Evolutionary conservation across 2,329 filamentous ascomycete genomes (phyloP), one percentile per base, ranked within the genome.

Genomic region (Niveomyces coronatus): DNA sequence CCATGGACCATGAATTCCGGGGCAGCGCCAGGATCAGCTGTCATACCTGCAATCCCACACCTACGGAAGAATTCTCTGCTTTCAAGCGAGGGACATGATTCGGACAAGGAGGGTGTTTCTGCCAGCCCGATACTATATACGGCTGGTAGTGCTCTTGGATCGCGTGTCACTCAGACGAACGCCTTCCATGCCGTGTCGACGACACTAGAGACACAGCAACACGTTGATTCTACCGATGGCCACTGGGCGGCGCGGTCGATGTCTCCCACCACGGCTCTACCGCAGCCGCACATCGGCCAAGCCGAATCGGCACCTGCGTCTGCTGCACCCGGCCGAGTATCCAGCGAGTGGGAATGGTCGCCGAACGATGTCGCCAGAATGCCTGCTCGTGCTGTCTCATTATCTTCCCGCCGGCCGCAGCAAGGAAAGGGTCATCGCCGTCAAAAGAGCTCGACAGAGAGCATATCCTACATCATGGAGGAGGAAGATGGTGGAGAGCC

Each of bases 401-500:
- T 31, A 23, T 18, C n/a, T n/a, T n/a, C n/a, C n/a, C n/a, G n/a
- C n/a, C n/a, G n/a, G n/a, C n/a, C 47, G 49, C 26, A 45, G 35
- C 28, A 35, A 38, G 43, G 45, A 8, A 55, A 50, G 29, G 65
- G 67, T n/a, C 71, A 74, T 15, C 31, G 32, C 45, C 59, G 64
- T 11, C 63, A 71, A 46, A 69, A 66, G 46, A 62, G 70, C 35
- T 81, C 74, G 31, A 66, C 76, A 2, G 81, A 84, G 47, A 82
- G 78, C 45, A 76, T 86, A 23, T 79, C 79, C 6, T 86, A 86
- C 54, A 65, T 71, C 3, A 70, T 70, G 32, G 75, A 79, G 43
- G 76, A 81, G 50, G 74, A 78, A 31, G 65, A 72, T 3, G 67
- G 67, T 8, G 71, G 69, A 1, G 71, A 72, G 45, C 70, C 67